phyloP scores from a whole-genome alignment of 2,329 filamentous ascomycete genomes.

The Botrytis hyacinthi region DNA sequence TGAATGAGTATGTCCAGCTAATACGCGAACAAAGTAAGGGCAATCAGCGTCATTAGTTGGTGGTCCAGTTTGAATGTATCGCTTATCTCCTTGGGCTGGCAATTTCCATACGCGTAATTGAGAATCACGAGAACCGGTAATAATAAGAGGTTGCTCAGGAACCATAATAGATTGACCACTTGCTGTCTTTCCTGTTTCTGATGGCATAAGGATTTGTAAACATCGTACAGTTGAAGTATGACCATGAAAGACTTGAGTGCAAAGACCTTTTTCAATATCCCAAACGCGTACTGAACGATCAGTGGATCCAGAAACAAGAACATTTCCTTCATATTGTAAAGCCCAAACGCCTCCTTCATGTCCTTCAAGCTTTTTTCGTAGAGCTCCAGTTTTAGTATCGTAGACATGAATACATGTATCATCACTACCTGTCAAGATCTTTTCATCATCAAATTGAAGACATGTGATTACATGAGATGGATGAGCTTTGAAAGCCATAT shows the following conservation, averaged over 20 bases:
- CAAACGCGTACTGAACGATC: conserved; percentile 98
- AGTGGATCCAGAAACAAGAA: conserved; percentile 91
- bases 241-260: conserved; percentile 94
- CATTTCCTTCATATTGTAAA: conserved; percentile 92
- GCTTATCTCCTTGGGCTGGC: conserved; percentile 72
- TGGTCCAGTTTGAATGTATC: conserved; percentile 76
- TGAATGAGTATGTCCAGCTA: conserved; percentile 86
- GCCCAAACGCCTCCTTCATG: conserved; percentile 99
- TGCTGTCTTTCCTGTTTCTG: conserved; percentile 63
- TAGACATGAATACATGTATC: conserved; percentile 98
- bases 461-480: conserved; percentile 96
- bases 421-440: conserved; percentile 95
- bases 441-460: conserved; percentile 95
- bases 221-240: conserved; percentile 97
- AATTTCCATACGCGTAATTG: conserved; percentile 93
- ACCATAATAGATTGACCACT: conserved; percentile 80
- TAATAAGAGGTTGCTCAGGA: conserved; percentile 92
- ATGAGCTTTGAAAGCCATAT: conserved; percentile 95
- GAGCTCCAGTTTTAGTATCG: conserved; percentile 88
- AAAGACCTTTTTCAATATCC: conserved; percentile 92
- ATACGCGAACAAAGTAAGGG: conserved; percentile 87
- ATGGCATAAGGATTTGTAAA: conserved; percentile 86
- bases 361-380: conserved; percentile 80
- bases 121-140: conserved; percentile 93
- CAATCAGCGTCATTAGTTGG: conserved; percentile 76